Evolutionary conservation across 805 yeast species (phyloP).

Genomic region (Danielia oregonensis): DNA sequence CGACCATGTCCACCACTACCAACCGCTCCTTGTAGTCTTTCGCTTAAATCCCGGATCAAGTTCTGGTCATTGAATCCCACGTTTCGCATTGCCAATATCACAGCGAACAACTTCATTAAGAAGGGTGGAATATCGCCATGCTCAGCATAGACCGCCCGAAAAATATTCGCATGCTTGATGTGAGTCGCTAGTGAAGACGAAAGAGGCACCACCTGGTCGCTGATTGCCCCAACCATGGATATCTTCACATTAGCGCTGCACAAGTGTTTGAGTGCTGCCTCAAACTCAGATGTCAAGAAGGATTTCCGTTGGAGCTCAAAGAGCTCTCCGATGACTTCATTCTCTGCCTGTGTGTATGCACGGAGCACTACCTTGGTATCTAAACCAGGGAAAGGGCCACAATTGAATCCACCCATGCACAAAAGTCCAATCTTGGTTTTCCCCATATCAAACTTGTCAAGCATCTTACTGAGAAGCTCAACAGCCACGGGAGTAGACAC

Average conservation of each 20-base stretch:
- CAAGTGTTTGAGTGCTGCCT: constrained; percentile 18
- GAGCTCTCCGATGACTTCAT: constrained; percentile 33
- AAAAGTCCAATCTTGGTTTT: constrained; percentile 27
- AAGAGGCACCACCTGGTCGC: constrained; percentile 38
- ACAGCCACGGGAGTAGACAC: constrained; percentile 33
- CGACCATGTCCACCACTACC: constrained; percentile 28
- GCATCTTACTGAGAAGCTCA: constrained; percentile 21
- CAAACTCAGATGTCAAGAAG: constrained; percentile 12
- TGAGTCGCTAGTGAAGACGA: constrained; percentile 27
- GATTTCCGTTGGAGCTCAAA: constrained; percentile 29
- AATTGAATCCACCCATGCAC: constrained; percentile 32
- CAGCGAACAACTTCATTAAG: constrained; percentile 23
- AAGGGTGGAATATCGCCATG: constrained; percentile 24
- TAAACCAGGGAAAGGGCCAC: constrained; percentile 31
- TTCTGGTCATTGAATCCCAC: constrained; percentile 33
- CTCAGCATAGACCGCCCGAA: constrained; percentile 22
- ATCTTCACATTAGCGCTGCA: constrained; percentile 29
- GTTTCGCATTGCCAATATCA: constrained; percentile 30
- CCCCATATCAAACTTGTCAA: constrained; percentile 7
- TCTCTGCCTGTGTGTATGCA: constrained; percentile 34
- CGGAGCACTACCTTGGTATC: constrained; percentile 35
- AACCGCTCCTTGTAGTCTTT: constrained; percentile 22
- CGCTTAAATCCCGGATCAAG: constrained; percentile 27
- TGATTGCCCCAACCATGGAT: constrained; percentile 29
- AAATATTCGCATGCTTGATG: constrained; percentile 36